Base-by-base conservation (phyloP, 1,139 yeast genomes). In the Kurtzmaniella natalensis region DNA sequence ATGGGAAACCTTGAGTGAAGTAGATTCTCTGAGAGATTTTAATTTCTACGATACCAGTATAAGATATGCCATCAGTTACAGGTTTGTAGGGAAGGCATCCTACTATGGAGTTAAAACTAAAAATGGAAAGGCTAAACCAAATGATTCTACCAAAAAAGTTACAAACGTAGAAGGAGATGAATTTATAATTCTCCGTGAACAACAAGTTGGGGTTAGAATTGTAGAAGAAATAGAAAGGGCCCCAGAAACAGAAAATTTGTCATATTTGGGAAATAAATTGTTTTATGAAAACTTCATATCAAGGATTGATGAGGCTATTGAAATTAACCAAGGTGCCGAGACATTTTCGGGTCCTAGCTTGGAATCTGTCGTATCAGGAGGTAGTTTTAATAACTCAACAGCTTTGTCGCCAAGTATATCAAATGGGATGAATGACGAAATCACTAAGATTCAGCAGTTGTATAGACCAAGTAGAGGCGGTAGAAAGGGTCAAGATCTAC, bases 81-180 rank as follows among this genome's bases (percentile, higher is more conserved):
- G 71, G 42, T 60, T 68, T 31, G 61, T 69, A 34, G 73, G 73
- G 29, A 55, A 62, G 33, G 65, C 66, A n/a, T 54, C 57, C 8
- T 53, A 50, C 32, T 40, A 47, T 21, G 35, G 36, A 7, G 21
- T 26, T 8, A 16, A 26, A 26, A 34, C 35, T 2, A 35, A 35
- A 23, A 41, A 35, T 49, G 45, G 30, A 31, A 38, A 19, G 38
- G 31, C 39, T 20, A 41, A 37, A 18, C n/a, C n/a, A n/a, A n/a
- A n/a, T n/a, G 11, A 25, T 3, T 31, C 34, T 11, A 43, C 37
- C 18, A 37, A 49, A n/a, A 53, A 64, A 30, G 64, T 65, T 42
- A 49, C 59, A 25, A 45, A 42, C 39, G 40, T 47, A 26, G 37
- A 36, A 18, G 72, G 72, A 43, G 72, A 67, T 40, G 73, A 68